These are phyloP conservation scores for Podaxis pistillaris DNA, from an alignment of 768 basidiomycete species.

Conservation along the genomic window DNA sequence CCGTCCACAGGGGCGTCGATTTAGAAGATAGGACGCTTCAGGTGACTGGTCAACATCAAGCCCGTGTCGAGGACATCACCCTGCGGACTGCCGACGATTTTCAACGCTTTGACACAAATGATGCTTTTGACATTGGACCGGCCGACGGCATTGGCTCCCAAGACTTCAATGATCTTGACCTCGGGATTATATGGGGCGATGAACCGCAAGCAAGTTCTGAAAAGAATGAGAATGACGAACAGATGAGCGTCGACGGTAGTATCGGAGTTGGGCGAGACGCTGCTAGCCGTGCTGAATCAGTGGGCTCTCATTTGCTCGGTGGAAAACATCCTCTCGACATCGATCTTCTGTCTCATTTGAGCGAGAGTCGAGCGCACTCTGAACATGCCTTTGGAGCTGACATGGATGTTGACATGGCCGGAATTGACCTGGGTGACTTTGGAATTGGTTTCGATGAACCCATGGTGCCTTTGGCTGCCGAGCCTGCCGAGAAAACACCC, in stretches of 20 bases:
- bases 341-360: conserved; percentile 59
- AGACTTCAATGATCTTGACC: conserved; percentile 69
- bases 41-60: conserved; percentile 76
- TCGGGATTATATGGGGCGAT: conserved; percentile 78
- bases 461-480: conserved; percentile 42
- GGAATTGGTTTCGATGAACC: conserved; percentile 69
- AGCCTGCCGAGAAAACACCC: conserved; percentile 50
- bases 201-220: conserved; percentile 40
- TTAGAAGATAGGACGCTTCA: conserved; percentile 68
- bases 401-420: conserved; percentile 47
- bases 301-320: conserved; percentile 62
- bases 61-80: conserved; percentile 85
- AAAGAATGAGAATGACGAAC: conserved; percentile 43
- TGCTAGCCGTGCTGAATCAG: conserved; percentile 48
- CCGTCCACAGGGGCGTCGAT: conserved; percentile 65
- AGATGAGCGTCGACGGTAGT: conserved; percentile 56
- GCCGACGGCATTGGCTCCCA: conserved; percentile 85
- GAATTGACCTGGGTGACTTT: conserved; percentile 61
- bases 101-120: conserved; percentile 61
- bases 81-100: conserved; percentile 77
- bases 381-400: conserved; percentile 65
- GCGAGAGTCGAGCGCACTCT: conserved; percentile 60
- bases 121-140: conserved; percentile 78
- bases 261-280: conserved; percentile 81
- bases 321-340: conserved; percentile 49